Evolutionary conservation across 805 yeast genomes (phyloP), one percentile per base, ranked within the genome.

Genomic region (Metschnikowia kofuensis): DNA sequence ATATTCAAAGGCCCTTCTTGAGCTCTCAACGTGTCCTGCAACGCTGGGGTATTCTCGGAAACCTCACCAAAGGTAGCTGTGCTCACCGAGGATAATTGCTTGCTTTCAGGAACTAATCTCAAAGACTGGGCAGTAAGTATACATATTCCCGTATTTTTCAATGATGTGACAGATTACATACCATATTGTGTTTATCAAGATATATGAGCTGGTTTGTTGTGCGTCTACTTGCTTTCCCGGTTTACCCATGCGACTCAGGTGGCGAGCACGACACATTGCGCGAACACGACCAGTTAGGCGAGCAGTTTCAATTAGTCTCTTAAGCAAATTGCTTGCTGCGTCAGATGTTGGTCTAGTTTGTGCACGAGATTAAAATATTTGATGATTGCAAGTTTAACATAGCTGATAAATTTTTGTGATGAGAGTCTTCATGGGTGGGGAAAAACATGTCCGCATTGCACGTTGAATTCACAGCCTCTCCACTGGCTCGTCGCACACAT

Each of bases 11-110:
- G 88, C 15, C 91, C 91, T 52, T 82, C 79, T 48, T 79, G 81
- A 2, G 80, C 73, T 65, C 87, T 80, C 44, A 87, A 71, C 2
- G 82, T 79, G 61, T 87, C 95, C 52, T 83, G 88, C 45, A 87
- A 68, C 2, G 82, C 84, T 29, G 87, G 87, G 0, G 87, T 84
- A 27, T 87, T 83, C 31, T 76, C 79, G 4, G 90, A 86, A 0
- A 78, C 68, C 12, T 75, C 76, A 2, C 83, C 83, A 51, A 67
- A 78, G 29, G 75, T 65, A 42, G 77, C 75, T 42, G 83, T 74
- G 58, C 78, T 74, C 39, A 85, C 80, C 29, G 71, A 55, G 6
- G 79, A 63, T 32, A 68, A 67, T 52, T 76, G 75, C 30, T 70
- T 58, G 49, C 69, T 67, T 35, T 72, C 73, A 45, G 94, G 94